Evolutionary conservation across 2,329 filamentous ascomycete species (phyloP).

Genomic region (Penicillium hordei): DNA sequence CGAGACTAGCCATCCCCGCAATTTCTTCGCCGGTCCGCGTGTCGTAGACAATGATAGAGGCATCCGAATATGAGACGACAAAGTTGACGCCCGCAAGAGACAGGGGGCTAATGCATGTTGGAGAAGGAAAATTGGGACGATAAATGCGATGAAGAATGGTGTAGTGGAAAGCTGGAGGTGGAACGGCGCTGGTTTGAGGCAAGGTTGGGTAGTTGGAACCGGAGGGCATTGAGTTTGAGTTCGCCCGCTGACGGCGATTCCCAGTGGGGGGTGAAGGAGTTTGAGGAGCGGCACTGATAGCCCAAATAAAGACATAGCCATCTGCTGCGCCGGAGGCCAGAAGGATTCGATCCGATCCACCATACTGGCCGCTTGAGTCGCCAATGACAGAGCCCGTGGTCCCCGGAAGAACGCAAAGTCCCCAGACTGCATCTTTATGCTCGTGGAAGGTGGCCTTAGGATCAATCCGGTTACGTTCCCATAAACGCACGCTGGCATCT

Average conservation of each 20-base stretch:
- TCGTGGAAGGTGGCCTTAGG: slow-evolving; percentile 92
- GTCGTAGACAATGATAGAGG: slow-evolving; percentile 87
- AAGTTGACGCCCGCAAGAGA: slow-evolving; percentile 80
- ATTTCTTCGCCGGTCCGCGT: slow-evolving; percentile 89
- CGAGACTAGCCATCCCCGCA: slow-evolving; percentile 85
- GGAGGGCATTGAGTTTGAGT: slow-evolving; percentile 94
- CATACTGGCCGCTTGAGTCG: slow-evolving; percentile 66
- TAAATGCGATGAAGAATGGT: slow-evolving; percentile 84
- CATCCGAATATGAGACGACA: slow-evolving; percentile 89
- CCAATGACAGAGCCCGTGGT: slow-evolving; percentile 81
- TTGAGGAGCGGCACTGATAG: slow-evolving; percentile 67
- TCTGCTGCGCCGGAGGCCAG: slow-evolving; percentile 91
- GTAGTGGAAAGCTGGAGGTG: slow-evolving; percentile 81
- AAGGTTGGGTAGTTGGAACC: slow-evolving; percentile 88
- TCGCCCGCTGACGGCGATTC: slow-evolving; percentile 72
- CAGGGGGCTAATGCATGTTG: slow-evolving; percentile 91
- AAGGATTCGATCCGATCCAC: slow-evolving; percentile 79
- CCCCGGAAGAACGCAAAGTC: slow-evolving; percentile 84
- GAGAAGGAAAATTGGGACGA: slow-evolving; percentile 67
- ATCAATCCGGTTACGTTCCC: slow-evolving; percentile 92
- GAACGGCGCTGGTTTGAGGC: slow-evolving; percentile 84
- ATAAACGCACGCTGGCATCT: slow-evolving; percentile 88
- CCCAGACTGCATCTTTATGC: slow-evolving; percentile 95
- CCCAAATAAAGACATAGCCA: slow-evolving; percentile 89
- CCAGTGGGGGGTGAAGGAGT: slow-evolving; percentile 65